Percentiles rank a stretch among this genome's conserved stretches.
These are phyloP conservation scores for Chlorella ohadii DNA, from an alignment of 139 green algal genomes.

Conservation along the genomic window DNA sequence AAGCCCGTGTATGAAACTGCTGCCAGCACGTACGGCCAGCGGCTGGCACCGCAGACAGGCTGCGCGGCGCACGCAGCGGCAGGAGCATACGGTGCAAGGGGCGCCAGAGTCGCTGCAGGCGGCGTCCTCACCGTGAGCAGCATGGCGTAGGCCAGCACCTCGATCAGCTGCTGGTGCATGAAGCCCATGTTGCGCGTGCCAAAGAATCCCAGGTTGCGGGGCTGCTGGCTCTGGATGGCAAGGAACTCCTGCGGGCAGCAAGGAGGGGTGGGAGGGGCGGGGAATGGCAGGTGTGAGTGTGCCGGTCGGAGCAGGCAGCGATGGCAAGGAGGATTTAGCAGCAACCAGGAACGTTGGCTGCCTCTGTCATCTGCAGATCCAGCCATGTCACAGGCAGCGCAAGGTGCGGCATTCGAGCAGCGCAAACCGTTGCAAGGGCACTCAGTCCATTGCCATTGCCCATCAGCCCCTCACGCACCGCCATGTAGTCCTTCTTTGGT, in stretches of 20 bases:
- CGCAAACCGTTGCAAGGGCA: no score
- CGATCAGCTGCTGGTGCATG: constrained; percentile 97
- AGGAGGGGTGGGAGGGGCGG: background rate
- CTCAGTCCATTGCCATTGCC: no score
- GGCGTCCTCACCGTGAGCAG: constrained; percentile 84
- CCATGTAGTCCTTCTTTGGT: constrained; percentile 69
- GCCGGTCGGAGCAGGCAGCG: background rate
- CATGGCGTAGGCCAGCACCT: constrained; percentile 98
- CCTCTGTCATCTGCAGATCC: no score
- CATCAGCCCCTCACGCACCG: constrained; percentile 47
- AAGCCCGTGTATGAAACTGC: no score
- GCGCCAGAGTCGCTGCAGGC: no score
- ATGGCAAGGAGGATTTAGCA: background rate
- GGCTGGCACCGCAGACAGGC: no score
- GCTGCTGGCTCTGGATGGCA: constrained; percentile 93
- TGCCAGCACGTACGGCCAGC: no score
- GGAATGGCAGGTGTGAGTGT: background rate
- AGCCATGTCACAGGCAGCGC: no score
- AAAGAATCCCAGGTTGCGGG: constrained; percentile 97
- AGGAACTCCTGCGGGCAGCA: constrained; percentile 89
- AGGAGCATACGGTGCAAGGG: no score
- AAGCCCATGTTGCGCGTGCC: constrained; percentile 99
- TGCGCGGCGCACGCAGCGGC: background rate
- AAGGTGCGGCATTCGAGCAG: no score
- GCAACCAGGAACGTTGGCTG: no score